Base-by-base conservation (phyloP, 805 yeast species). In the Candida patagonica region DNA sequence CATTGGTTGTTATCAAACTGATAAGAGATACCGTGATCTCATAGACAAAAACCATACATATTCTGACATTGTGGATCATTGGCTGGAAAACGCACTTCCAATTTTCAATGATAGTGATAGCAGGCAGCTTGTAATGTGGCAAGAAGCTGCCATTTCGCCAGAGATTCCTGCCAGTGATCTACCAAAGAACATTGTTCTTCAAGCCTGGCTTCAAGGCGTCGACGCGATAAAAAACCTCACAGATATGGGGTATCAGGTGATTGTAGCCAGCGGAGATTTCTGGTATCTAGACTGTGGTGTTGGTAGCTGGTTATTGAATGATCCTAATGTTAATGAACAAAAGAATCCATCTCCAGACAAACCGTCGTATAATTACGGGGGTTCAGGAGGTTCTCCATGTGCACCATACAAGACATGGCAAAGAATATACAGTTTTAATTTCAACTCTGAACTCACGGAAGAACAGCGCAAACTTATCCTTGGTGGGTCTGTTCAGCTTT, bases 381-480 rank as follows among this genome's bases (percentile, higher is more conserved):
- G 52, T 4, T 24, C 30, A 31, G 65, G 61, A 21, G 66, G 67
- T 5, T 56, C 63, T 3, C 62, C 64, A 62, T 64, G 69, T 46
- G 62, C 52, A n/a, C 69, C 70, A 6, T 65, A 65, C 50, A 65
- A 65, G 46, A 56, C 62, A 0, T 65, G 66, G 66, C 69, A 65
- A 44, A 46, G 63, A 27, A 63, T 65, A 26, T 65, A 64, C 47
- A 45, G 50, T 38, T 62, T 48, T 35, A 65, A 63, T 40, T 52
- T 63, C 35, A 42, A 55, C 10, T 50, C 51, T 9, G 52, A 52
- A 35, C 52, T 65, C 21, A 62, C 62, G 5, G 48, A 40, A 1
- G 48, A 37, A 5, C 59, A 65, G 44, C 41, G 41, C 8, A 21
- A 26, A 8, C 63, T 56, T 36, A 53, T 65, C 22, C 36, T 62